phyloP scores from a whole-genome alignment of 768 basidiomycete genomes.

The Leccinum broughii region DNA sequence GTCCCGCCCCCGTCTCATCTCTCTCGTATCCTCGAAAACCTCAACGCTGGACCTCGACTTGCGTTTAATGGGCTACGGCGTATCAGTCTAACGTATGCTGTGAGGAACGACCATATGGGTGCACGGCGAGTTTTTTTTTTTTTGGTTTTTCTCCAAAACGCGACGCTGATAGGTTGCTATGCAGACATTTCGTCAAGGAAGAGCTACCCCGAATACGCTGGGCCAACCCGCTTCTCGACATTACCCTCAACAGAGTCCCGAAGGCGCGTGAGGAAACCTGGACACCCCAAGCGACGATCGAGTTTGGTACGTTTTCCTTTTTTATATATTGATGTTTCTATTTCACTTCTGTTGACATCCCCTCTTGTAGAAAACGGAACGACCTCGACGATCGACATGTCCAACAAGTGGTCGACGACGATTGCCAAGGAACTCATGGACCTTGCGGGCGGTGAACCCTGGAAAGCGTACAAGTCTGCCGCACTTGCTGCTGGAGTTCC shows the following conservation, averaged over 20 bases:
- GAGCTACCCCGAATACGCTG: constrained; percentile 77
- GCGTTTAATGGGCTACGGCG: constrained; percentile 48
- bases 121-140: constrained; percentile 51
- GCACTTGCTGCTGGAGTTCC: constrained; percentile 47
- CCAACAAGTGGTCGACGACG: constrained; percentile 66
- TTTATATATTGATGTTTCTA: not conserved
- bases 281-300: constrained; percentile 60
- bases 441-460: constrained; percentile 56
- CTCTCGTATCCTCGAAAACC: constrained; percentile 49
- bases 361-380: constrained; percentile 47
- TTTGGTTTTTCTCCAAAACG: not conserved
- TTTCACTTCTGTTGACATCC: not conserved
- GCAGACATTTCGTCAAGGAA: constrained; percentile 77
- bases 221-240: constrained; percentile 66
- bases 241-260: constrained; percentile 54
- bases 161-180: not conserved
- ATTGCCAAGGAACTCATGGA: constrained; percentile 76
- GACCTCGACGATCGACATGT: constrained; percentile 48
- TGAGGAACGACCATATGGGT: constrained; percentile 71
- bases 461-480: constrained; percentile 56
- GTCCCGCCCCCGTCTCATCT: constrained; percentile 54
- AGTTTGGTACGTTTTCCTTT: constrained; percentile 54
- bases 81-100: constrained; percentile 57
- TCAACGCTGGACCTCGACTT: constrained; percentile 55
- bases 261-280: constrained; percentile 57